A percentile compares a stretch with the other conserved stretches of the same genome.
These are phyloP conservation scores for Termitomyces sp. DNA, from an alignment of 768 basidiomycete genomes.

Conservation along the genomic window DNA sequence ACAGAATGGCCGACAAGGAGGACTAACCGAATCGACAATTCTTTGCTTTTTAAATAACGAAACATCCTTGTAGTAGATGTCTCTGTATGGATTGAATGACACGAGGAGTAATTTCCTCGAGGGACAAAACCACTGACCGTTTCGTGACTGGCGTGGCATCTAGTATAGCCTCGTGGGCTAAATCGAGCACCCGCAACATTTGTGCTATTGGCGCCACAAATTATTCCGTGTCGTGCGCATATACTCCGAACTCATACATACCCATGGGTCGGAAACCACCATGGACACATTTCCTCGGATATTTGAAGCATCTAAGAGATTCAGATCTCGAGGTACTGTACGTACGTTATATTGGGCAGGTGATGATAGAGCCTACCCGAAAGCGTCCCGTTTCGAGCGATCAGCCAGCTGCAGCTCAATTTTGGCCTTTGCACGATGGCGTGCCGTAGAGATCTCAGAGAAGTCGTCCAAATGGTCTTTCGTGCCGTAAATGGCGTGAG, in stretches of 20 bases:
- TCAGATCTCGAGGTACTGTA: neutral
- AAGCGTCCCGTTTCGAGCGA: conserved; percentile 20
- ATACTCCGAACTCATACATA: conserved; percentile 17
- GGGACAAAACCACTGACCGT: conserved; percentile 30
- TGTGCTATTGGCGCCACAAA: conserved; percentile 42
- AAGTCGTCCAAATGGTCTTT: conserved; percentile 5
- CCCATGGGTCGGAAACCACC: conserved; percentile 37
- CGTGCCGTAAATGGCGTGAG: neutral
- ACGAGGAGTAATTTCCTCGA: conserved; percentile 5
- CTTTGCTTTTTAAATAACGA: conserved; percentile 68
- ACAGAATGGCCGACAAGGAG: neutral
- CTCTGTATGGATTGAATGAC: conserved; percentile 35
- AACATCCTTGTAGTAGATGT: conserved; percentile 87
- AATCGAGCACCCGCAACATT: conserved; percentile 57
- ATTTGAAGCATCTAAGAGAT: conserved; percentile 22
- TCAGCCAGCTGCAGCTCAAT: conserved; percentile 29
- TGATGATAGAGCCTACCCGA: conserved; percentile 17
- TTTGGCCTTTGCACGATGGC: conserved; percentile 17
- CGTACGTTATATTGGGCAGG: conserved; percentile 3
- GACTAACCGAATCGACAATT: conserved; percentile 66
- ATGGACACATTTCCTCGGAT: conserved; percentile 26
- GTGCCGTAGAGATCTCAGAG: neutral
- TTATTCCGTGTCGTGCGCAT: neutral
- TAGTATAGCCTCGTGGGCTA: conserved; percentile 62
- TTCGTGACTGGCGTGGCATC: conserved; percentile 56